Evolutionary conservation across 768 basidiomycete species (phyloP), one percentile per base, ranked within the genome.

Genomic region (Tulasnella sp.): DNA sequence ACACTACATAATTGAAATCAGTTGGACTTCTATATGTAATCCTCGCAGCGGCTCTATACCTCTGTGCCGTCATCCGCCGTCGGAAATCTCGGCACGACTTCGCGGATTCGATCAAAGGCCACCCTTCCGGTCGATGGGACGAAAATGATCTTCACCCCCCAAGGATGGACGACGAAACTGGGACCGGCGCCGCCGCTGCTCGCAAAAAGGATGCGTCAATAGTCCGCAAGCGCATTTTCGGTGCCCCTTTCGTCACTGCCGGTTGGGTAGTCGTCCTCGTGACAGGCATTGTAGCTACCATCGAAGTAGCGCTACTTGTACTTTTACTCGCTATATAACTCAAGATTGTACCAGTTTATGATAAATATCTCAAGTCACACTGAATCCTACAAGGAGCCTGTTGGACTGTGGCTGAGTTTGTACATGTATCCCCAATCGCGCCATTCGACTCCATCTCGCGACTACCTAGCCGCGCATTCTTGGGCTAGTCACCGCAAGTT

Each of bases 221-320:
- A 9, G 77, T 74, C 39, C 42, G 69, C 35, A 42, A 68, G 40
- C 75, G 89, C 0, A 82, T 89, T 8, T 91, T 88, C 76, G 93
- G 92, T 0, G 83, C 90, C 14, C 90, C 90, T 1, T 94, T 94
- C 77, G 78, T 88, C 19, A 92, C 92, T 0, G 89, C 91, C 6
- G 93, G 93, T n/a, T 86, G 89, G 84, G 86, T 89, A n/a, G 79
- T 81, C 22, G 72, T 90, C 3, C 81, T 83, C 14, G 85, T 93
- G 7, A 83, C 88, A 0, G 76, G 81, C 16, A 81, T 90, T 1
- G 90, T 92, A 0, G 84, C 85, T 1, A 81, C 81, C 0, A 85
- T 90, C 19, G 90, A 93, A 76, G 79, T 92, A 52, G 86, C 82
- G 0, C 80, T 94, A 52, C 80, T 94, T 8, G 84, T 86, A 1